These are phyloP conservation scores for Eucalyptus polybractea DNA, from an alignment of 345 rosid genomes.

Conservation along the genomic window DNA sequence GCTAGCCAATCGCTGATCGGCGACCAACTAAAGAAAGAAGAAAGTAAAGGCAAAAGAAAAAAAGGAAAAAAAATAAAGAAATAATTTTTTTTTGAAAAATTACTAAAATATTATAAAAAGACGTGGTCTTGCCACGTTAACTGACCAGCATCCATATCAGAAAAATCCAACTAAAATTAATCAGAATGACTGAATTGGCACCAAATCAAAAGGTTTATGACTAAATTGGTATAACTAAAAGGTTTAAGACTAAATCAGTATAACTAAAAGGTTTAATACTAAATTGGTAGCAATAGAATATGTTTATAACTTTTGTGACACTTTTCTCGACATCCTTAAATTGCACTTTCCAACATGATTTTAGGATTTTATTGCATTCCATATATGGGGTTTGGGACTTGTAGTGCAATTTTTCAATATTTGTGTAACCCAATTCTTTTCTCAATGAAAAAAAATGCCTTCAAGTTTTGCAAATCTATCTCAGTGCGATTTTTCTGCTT, in stretches of 20 bases:
- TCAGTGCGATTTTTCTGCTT: background rate
- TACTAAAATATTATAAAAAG: no score
- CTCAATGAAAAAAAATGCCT: background rate
- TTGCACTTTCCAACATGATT: background rate
- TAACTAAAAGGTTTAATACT: rapidly evolving
- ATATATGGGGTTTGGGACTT: background rate
- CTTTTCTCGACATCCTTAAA: background rate
- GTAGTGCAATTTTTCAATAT: background rate
- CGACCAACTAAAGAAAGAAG: no score
- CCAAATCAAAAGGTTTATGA: no score
- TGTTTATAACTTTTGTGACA: rapidly evolving
- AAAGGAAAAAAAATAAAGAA: no score
- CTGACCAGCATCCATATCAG: rapidly evolving
- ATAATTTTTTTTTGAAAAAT: no score
- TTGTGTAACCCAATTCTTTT: background rate
- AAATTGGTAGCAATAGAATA: no score
- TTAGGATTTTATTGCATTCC: background rate
- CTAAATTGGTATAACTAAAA: no score
- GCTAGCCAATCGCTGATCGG: rapidly evolving
- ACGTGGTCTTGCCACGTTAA: rapidly evolving
- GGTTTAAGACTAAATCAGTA: rapidly evolving
- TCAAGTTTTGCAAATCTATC: background rate
- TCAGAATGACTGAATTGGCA: rapidly evolving
- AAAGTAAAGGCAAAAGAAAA: no score
- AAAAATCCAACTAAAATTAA: no score